Evolutionary conservation across 1,284 basidiomycete genomes (phyloP).

Genomic region (Termitomyces sp.): DNA sequence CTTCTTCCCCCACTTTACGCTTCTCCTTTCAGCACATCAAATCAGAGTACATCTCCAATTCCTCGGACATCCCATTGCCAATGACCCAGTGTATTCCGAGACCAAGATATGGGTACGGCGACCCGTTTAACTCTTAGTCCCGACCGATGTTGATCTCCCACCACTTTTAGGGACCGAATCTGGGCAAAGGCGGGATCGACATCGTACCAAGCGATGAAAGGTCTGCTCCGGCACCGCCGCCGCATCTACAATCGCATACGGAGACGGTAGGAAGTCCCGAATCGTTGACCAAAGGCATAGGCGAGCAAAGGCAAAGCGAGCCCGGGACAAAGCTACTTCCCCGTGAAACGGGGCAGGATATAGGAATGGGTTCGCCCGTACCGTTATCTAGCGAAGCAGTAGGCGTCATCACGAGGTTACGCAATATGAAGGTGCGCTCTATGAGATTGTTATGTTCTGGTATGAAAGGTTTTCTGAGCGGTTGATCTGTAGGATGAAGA

Average conservation of each 20-base stretch:
- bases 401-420: constrained; percentile 76
- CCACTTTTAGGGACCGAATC: constrained; percentile 50
- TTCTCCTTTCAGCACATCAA: constrained; percentile 81
- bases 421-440: constrained; percentile 73
- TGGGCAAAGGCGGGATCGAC: constrained; percentile 84
- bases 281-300: constrained; percentile 23
- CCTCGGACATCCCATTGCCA: constrained; percentile 90
- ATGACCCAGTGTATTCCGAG: constrained; percentile 85
- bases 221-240: constrained; percentile 56
- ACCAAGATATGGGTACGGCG: constrained; percentile 71
- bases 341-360: constrained; percentile 79
- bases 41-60: constrained; percentile 95
- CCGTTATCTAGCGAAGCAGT: constrained; percentile 81
- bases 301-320: constrained; percentile 10
- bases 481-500: constrained; percentile 62
- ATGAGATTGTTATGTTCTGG: not conserved
- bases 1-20: constrained; percentile 7
- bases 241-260: constrained; percentile 40
- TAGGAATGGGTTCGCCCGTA: constrained; percentile 87
- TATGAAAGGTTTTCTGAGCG: not conserved
- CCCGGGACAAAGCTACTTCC: constrained; percentile 49
- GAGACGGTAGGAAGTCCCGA: constrained; percentile 33
- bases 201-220: constrained; percentile 60
- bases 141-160: constrained; percentile 3
- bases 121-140: not conserved